phyloP scores from a whole-genome alignment of 73 alveolate genomes.

The Paramecium primaurelia region DNA sequence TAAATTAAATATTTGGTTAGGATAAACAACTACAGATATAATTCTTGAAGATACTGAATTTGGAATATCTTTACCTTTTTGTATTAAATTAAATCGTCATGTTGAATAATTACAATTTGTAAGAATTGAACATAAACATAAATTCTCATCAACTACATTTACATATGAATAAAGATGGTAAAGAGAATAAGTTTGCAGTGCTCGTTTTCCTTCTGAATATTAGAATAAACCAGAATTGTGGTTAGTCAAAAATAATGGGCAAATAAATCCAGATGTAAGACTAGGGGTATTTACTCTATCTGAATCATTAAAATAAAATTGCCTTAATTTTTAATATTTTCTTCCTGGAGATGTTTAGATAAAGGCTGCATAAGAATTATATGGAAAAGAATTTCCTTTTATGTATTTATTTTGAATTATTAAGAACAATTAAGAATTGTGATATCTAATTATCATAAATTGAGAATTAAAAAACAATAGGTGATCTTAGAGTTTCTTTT shows the following conservation, averaged over 20 bases:
- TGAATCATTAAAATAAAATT: not conserved
- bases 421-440: not conserved
- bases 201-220: not conserved
- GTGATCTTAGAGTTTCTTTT: not conserved
- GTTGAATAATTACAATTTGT: not conserved
- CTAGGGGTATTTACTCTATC: not conserved
- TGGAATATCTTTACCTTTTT: not conserved
- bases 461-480: not conserved
- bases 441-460: not conserved
- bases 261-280: not conserved
- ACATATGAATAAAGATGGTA: not conserved
- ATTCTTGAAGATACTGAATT: not conserved
- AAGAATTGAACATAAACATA: not conserved
- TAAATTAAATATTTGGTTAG: too few species aligned
- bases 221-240: not conserved
- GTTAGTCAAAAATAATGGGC: not conserved
- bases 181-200: not conserved
- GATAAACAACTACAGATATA: not conserved
- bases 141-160: not conserved
- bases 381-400: not conserved
- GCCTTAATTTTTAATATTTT: too few species aligned
- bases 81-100: not conserved
- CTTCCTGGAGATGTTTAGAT: not conserved
- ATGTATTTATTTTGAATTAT: too few species aligned
- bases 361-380: not conserved